Base-by-base conservation (phyloP, 495 filamentous ascomycete genomes). In the Neurospora sp. region DNA sequence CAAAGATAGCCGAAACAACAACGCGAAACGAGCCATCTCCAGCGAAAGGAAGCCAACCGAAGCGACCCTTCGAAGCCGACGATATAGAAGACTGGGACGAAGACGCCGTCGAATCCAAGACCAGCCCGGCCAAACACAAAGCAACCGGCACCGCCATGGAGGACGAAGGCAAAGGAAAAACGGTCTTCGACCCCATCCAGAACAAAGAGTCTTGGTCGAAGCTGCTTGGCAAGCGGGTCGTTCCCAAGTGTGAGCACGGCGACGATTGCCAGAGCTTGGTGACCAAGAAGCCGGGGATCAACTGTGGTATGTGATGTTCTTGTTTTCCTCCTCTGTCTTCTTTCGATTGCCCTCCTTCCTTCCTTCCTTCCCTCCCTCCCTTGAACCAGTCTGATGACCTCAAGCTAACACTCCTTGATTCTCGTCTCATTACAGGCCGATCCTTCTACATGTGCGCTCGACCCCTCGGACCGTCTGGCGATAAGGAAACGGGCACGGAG, bases 381-480 rank as follows among this genome's bases (percentile, higher is more conserved):
- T 12, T 59, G 1, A 40, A 73, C 42, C 5, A 61, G 1, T 11
- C 20, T 40, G 12, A 7, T 41, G 16, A n/a, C 35, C 37, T n/a
- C 9, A 41, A 27, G 44, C 35, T 40, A n/a, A 69, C n/a, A 39
- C 66, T 74, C 40, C 38, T 22, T 11, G 40, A 39, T 18, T 22
- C 39, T 69, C 74, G 68, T 71, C 18, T 69, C 39, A 16, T 41
- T 46, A 42, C 37, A 86, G 94, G 94, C 14, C 84, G 94, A 39
- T 88, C 90, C 0, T 97, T 97, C 82, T 97, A 92, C 88, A 92
- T 95, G 72, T 97, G 94, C 78, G 78, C 91, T 2, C 85, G 93
- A 46, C 94, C 94, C 16, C 78, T 97, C 12, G 94, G 94, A 0
- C 94, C 94, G 1, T 90, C 90, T 3, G 94, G 94, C 3, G 85